These are phyloP conservation scores for Bipolaris gigantea DNA, from an alignment of 2,329 filamentous ascomycete species.

Conservation along the genomic window DNA sequence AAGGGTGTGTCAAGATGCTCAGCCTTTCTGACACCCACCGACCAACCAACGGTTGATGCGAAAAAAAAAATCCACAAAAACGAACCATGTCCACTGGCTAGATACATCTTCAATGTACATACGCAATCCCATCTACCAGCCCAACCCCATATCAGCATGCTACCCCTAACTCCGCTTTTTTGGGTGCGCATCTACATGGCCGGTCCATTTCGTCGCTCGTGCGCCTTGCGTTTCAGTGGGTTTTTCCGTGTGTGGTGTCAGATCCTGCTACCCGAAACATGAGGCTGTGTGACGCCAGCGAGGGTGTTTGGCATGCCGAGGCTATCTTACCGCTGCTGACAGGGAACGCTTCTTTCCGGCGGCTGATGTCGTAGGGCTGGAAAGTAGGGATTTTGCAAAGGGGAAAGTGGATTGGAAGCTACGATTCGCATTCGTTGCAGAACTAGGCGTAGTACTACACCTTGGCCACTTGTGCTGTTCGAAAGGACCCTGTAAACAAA, in stretches of 20 bases:
- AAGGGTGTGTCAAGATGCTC: neutral
- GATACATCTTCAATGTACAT: neutral
- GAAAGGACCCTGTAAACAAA: neutral
- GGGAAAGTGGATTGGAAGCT: neutral
- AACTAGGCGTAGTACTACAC: neutral
- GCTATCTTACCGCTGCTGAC: slow-evolving; percentile 6
- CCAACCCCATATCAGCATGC: neutral
- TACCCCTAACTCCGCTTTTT: neutral
- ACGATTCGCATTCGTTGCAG: neutral
- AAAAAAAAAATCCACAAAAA: too few relatives aligned
- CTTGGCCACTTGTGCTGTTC: neutral
- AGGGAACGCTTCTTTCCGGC: neutral
- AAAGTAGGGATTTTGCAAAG: neutral
- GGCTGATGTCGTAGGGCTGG: neutral
- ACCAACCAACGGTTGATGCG: neutral
- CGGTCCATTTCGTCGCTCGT: slow-evolving; percentile 6
- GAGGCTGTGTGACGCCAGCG: slow-evolving; percentile 9
- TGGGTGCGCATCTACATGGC: neutral
- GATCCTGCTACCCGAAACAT: slow-evolving; percentile 14
- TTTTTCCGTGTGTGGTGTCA: slow-evolving; percentile 20
- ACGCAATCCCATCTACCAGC: neutral
- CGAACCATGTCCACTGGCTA: too few relatives aligned
- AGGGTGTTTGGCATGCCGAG: slow-evolving; percentile 11
- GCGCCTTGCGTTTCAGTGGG: slow-evolving; percentile 28
- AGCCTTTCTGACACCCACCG: neutral